phyloP scores from a whole-genome alignment of 192 early-diverging fungal genomes.

The Rhizophagus prolifer region DNA sequence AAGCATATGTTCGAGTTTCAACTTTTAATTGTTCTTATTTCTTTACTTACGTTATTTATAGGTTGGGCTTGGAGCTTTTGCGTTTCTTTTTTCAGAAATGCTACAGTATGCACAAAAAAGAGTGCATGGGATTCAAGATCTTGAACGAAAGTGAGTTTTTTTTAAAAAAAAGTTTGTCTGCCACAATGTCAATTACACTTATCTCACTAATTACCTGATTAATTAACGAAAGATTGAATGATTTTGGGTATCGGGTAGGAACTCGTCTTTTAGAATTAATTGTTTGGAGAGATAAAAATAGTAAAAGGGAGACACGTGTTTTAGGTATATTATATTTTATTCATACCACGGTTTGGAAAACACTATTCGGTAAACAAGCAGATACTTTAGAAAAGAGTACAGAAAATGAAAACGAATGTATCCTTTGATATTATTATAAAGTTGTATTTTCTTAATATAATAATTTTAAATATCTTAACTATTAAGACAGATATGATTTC shows the following conservation, averaged over 20 bases:
- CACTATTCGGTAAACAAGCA: constrained; percentile 92
- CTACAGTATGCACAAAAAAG: constrained; percentile 96
- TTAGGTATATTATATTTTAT: constrained; percentile 91
- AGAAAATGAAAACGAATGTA: constrained; percentile 97
- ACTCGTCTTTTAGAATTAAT: constrained; percentile 85
- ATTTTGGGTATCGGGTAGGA: constrained; percentile 93
- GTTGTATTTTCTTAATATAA: neutral
- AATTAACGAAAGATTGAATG: constrained; percentile 64
- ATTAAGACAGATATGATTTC: constrained; percentile 88
- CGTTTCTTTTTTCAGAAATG: constrained; percentile 94
- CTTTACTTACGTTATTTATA: constrained; percentile 26
- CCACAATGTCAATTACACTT: neutral
- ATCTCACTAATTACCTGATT: neutral
- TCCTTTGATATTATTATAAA: constrained; percentile 1
- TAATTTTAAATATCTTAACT: neutral
- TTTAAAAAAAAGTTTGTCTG: neutral
- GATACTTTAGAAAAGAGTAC: constrained; percentile 96
- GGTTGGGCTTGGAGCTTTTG: constrained; percentile 79
- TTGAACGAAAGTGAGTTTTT: constrained; percentile 81
- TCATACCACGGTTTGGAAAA: constrained; percentile 92
- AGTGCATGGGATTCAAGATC: constrained; percentile 90
- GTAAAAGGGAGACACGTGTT: constrained; percentile 86
- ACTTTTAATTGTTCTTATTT: neutral
- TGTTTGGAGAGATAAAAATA: constrained; percentile 84
- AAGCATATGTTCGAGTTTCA: neutral